Evolutionary conservation across 805 yeast species (phyloP).

Genomic region (Saccharomycopsis vini): DNA sequence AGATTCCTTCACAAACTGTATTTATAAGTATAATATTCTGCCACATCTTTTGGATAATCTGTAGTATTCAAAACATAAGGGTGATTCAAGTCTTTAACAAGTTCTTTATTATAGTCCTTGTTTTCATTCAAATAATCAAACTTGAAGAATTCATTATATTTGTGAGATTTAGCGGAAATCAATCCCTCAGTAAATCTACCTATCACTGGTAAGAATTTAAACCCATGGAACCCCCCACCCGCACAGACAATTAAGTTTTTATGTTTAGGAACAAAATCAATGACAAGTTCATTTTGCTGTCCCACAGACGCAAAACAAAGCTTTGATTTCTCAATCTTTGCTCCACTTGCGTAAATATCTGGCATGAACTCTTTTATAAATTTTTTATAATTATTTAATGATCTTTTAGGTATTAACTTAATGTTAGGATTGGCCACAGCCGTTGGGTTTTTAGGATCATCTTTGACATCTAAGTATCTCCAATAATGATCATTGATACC

Average conservation of each 20-base stretch:
- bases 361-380: conserved; percentile 24
- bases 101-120: not conserved
- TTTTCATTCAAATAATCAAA: conserved; percentile 3
- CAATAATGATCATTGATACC: conserved; percentile 24
- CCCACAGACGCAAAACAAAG: conserved; percentile 32
- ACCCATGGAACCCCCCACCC: conserved; percentile 35
- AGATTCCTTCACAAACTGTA: no score
- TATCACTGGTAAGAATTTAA: conserved; percentile 27
- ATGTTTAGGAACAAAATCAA: conserved; percentile 28
- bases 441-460: conserved; percentile 21
- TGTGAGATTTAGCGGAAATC: conserved; percentile 14
- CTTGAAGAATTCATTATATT: conserved; percentile 18
- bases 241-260: conserved; percentile 27
- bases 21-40: no score
- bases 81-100: not conserved
- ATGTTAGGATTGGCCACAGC: conserved; percentile 5
- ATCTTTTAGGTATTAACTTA: conserved; percentile 23
- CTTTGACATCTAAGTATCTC: conserved; percentile 23
- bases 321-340: conserved; percentile 22
- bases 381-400: conserved; percentile 23
- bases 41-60: no score
- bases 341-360: conserved; percentile 19
- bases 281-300: conserved; percentile 28
- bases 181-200: conserved; percentile 18
- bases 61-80: not conserved